These are phyloP conservation scores for Oemleria cerasiformis DNA, from an alignment of 306 rosid genomes.

Conservation along the genomic window DNA sequence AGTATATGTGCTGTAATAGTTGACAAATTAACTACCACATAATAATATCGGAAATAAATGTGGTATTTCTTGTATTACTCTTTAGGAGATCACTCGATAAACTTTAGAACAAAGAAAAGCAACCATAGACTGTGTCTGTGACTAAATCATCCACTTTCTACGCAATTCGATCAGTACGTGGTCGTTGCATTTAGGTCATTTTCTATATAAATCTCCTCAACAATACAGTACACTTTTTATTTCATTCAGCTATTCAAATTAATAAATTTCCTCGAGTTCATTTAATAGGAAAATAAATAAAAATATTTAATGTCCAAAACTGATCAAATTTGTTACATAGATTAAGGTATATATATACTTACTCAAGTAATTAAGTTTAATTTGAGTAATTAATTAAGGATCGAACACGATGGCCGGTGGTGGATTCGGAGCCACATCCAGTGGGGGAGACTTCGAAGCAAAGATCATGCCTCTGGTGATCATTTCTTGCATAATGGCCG, in stretches of 20 bases:
- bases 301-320: no score
- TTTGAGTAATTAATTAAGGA: background rate
- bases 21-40: background rate
- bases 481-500: conserved; percentile 48
- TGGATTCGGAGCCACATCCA: conserved; percentile 12
- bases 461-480: conserved; percentile 41
- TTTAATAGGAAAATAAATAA: no score
- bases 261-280: no score
- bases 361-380: background rate
- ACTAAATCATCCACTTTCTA: background rate
- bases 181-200: background rate
- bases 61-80: background rate
- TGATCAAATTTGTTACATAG: background rate
- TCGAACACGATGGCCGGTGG: conserved; percentile 28
- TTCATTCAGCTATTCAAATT: background rate
- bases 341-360: background rate
- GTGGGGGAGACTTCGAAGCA: conserved; percentile 32
- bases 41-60: background rate
- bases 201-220: background rate
- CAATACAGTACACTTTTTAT: background rate
- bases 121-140: background rate
- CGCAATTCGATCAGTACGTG: no score
- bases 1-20: background rate
- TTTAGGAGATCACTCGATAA: no score
- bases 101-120: background rate